Conservation (phyloP, 2,329 filamentous ascomycete genomes). For the Aureobasidium sp. region DNA sequence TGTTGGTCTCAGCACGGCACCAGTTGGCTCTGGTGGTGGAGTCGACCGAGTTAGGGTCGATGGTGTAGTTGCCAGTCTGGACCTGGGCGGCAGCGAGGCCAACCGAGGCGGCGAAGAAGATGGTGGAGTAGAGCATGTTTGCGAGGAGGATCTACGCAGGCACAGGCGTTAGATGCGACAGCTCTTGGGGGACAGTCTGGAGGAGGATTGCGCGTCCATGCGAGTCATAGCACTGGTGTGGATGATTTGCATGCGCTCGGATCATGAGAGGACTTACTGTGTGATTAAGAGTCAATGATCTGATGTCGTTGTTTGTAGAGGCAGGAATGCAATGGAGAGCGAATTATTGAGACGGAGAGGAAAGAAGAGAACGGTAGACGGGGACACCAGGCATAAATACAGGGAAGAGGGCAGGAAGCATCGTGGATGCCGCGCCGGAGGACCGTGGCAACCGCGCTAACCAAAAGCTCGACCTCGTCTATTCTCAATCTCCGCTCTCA, state of each 20-base stretch:
- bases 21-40: constrained; percentile 36
- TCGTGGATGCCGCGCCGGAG: not conserved
- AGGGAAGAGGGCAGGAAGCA: not conserved
- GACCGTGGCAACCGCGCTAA: constrained; percentile 4
- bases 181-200: not conserved
- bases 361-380: not conserved
- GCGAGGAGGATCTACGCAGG: constrained; percentile 10
- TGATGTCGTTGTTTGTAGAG: not conserved
- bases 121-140: constrained; percentile 41
- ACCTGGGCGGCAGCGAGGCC: constrained; percentile 38
- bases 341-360: not conserved
- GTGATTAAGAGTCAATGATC: constrained; percentile 7
- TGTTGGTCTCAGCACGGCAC: constrained; percentile 52
- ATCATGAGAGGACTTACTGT: not conserved
- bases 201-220: constrained; percentile 9
- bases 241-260: not conserved
- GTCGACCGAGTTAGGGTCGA: constrained; percentile 35
- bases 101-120: constrained; percentile 39
- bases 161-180: constrained; percentile 9
- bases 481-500: constrained; percentile 9
- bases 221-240: not conserved
- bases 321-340: not conserved
- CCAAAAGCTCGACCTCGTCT: not conserved
- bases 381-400: constrained; percentile 1
- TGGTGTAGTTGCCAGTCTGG: constrained; percentile 23